Conservation (phyloP, 1,139 yeast genomes). For the Hanseniaspora uvarum region DNA sequence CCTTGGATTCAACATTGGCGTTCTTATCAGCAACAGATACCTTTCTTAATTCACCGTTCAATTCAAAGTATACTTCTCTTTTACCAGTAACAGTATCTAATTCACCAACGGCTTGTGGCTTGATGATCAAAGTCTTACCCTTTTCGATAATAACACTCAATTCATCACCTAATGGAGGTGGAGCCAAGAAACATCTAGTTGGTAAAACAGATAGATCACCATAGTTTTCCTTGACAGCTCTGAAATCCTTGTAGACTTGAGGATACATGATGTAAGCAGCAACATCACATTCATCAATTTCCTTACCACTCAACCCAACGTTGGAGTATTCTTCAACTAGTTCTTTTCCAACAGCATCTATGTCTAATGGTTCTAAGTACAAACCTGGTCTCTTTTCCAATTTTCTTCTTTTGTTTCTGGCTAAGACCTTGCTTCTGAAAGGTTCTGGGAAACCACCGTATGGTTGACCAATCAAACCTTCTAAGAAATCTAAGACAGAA, state of each 20-base stretch:
- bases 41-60: conserved; percentile 96
- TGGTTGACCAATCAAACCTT: conserved; percentile 98
- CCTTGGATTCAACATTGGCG: conserved; percentile 70
- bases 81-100: conserved; percentile 74
- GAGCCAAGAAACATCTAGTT: conserved; percentile 77
- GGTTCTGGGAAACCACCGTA: conserved; percentile 99
- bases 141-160: conserved; percentile 80
- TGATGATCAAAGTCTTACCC: conserved; percentile 88
- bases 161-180: conserved; percentile 81
- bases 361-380: conserved; percentile 70
- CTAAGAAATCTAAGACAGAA: conserved; percentile 93
- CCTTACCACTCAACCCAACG: conserved; percentile 30
- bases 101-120: conserved; percentile 88
- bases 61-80: conserved; percentile 93
- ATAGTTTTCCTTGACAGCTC: conserved; percentile 60
- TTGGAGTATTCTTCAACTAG: conserved; percentile 47
- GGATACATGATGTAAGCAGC: conserved; percentile 98
- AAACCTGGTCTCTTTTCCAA: conserved; percentile 86
- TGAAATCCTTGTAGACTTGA: conserved; percentile 83
- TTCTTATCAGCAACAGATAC: conserved; percentile 83
- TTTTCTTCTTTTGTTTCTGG: conserved; percentile 74
- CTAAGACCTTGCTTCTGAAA: conserved; percentile 75
- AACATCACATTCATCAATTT: conserved; percentile 72
- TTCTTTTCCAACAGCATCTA: conserved; percentile 60
- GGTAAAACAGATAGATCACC: conserved; percentile 93